Evolutionary conservation across 805 yeast genomes (phyloP), one percentile per base, ranked within the genome.

Genomic region (Wickerhamomyces queroliae): DNA sequence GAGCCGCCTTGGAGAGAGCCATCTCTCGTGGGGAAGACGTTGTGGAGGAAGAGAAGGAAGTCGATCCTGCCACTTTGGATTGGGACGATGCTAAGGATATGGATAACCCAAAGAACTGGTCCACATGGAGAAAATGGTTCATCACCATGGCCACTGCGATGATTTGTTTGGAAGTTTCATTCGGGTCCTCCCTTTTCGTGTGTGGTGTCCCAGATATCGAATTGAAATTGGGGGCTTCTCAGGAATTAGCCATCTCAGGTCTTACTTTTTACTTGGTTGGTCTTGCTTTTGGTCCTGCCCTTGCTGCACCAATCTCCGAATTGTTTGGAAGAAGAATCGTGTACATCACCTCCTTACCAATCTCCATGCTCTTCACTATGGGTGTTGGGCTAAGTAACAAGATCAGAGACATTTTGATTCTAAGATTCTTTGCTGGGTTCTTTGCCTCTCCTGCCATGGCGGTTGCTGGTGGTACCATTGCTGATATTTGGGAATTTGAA

Each of bases 391-490:
- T 80, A 42, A 69, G 86, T 1, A 61, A 68, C 27, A 77, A 82
- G 48, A 79, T 84, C 47, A 67, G 76, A 42, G 66, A 74, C 10
- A 67, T 84, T 22, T 62, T 87, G 35, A 80, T 88, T 5, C 66
- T 85, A 33, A 64, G 96, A 50, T 83, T 84, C 53, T 75, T 88
- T 50, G 67, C 83, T 17, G 95, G 95, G 1, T 69, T 81, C 22
- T 71, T 81, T 36, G 87, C 93, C 2, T 79, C 90, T 2, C 95
- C 93, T 3, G 88, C 90, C 2, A 69, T 88, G 63, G 81, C 95
- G 9, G 77, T 85, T 47, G 91, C 88, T 11, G 88, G 90, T 38
- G 96, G 95, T 46, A 80, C 93, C 5, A 76, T 88, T 45, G 66
- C 80, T 39, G 96, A 88, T 62, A 61, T 87, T 35, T 88, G 90